These are phyloP conservation scores for Funneliformis geosporum DNA, from an alignment of 192 early-diverging fungal species.

Conservation along the genomic window DNA sequence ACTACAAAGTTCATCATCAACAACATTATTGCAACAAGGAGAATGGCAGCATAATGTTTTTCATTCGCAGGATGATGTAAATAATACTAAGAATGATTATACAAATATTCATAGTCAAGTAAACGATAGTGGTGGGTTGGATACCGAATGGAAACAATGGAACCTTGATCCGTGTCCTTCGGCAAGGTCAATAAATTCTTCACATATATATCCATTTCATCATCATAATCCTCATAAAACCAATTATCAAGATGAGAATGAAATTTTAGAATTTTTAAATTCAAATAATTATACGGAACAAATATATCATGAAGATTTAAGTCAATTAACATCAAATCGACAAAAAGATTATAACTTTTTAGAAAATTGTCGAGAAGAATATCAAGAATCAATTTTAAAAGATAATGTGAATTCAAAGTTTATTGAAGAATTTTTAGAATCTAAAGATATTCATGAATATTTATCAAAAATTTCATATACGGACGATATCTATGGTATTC, in stretches of 20 bases:
- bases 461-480: conserved; percentile 38
- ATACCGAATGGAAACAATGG: not conserved
- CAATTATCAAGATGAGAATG: conserved; percentile 31
- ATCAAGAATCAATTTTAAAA: not conserved
- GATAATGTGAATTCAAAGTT: not conserved
- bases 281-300: conserved; percentile 28
- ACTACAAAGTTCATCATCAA: not conserved
- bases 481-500: conserved; percentile 45
- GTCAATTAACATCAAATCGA: not conserved
- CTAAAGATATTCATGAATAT: conserved; percentile 43
- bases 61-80: not conserved
- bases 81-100: not conserved
- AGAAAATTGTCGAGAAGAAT: too few species aligned
- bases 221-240: conserved; percentile 5
- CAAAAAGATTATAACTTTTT: not conserved
- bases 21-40: not conserved
- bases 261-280: conserved; percentile 33
- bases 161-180: not conserved
- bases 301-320: conserved; percentile 32
- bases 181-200: not conserved
- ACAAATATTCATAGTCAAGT: not conserved
- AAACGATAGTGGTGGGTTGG: not conserved
- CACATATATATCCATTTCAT: conserved; percentile 2
- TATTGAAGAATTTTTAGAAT: conserved; percentile 32
- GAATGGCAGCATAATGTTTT: not conserved